Base-by-base conservation (phyloP, 2,329 filamentous ascomycete species). In the Phaeoacremonium minimum region DNA sequence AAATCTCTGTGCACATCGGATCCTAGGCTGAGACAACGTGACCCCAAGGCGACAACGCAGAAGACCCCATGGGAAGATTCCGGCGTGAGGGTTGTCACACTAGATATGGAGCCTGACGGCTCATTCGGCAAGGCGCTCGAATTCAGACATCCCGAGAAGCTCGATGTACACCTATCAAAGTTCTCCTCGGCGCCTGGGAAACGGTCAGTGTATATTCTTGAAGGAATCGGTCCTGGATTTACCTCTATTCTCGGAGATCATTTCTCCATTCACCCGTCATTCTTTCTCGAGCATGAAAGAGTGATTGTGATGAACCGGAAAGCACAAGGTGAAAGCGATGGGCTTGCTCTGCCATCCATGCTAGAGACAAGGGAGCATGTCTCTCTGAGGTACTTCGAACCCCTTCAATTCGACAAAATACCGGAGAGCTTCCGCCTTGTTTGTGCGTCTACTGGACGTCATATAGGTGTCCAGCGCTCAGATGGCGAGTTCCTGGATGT, bases 211-310 rank as follows among this genome's bases (percentile, higher is more conserved):
- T 50, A 46, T 33, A 40, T 53, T 16, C 18, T 49, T n/a, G 49
- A 53, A 18, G 46, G 46, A 2, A 30, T 52, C 9, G 45, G 44
- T 7, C 49, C 46, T 2, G 41, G 38, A 9, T 48, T 47, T 36
- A 43, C 46, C 9, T 32, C 35, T 9, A 33, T 46, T 2, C 28
- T 53, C 15, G 49, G 50, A 4, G 32, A 36, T 3, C 45, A 42
- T 9, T 49, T 53, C 28, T 35, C 33, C 6, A 31, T 52, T 11
- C 50, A 51, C 15, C 50, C 49, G 7, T 47, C 48, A 1, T 18
- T 46, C 15, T 52, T 52, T 29, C 36, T 53, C 9, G 49, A 52
- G 34, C 48, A 53, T 9, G 49, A 53, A 32, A 45, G 50, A 11
- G 42, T 53, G 6, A 40, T 49, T n/a, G 49, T 47, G 29, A 47